phyloP scores from a whole-genome alignment of 257 asterid species.

The Penstemon davidsonii region DNA sequence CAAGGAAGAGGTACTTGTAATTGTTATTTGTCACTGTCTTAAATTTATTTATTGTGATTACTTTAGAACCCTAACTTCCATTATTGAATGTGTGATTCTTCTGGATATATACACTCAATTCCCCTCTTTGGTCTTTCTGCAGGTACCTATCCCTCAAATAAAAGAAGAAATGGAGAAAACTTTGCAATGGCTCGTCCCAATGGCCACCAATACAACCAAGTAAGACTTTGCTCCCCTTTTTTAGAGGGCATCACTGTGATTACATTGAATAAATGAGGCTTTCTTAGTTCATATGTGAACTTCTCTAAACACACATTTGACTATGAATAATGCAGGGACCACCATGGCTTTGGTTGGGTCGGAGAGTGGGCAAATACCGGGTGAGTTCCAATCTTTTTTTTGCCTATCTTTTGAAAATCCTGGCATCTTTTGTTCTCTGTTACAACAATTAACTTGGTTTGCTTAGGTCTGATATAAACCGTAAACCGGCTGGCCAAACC shows the following conservation, averaged over 20 bases:
- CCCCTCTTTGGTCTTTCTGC: constrained; percentile 21
- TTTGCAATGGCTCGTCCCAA: constrained; percentile 85
- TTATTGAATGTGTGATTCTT: not conserved
- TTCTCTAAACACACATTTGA: constrained; percentile 22
- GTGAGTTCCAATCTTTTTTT: constrained; percentile 28
- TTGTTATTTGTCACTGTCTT: no score
- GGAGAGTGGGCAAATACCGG: constrained; percentile 98
- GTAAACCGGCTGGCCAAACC: constrained; percentile 53
- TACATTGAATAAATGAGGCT: no score
- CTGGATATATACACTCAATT: constrained; percentile 5
- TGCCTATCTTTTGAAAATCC: constrained; percentile 8
- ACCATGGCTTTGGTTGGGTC: constrained; percentile 99
- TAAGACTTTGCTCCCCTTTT: constrained; percentile 30
- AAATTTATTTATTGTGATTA: not conserved
- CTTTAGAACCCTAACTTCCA: not conserved
- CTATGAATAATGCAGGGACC: constrained; percentile 66
- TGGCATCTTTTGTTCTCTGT: not conserved
- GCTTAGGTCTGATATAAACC: constrained; percentile 68
- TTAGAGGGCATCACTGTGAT: no score
- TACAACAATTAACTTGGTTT: constrained; percentile 7
- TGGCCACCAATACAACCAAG: constrained; percentile 94
- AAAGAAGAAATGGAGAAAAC: constrained; percentile 95
- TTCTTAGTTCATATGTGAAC: no score
- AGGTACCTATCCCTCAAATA: constrained; percentile 66
- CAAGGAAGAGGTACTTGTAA: constrained; percentile 62